Evolutionary conservation across 768 basidiomycete species (phyloP).

Genomic region (Leccinum subtestaceum): DNA sequence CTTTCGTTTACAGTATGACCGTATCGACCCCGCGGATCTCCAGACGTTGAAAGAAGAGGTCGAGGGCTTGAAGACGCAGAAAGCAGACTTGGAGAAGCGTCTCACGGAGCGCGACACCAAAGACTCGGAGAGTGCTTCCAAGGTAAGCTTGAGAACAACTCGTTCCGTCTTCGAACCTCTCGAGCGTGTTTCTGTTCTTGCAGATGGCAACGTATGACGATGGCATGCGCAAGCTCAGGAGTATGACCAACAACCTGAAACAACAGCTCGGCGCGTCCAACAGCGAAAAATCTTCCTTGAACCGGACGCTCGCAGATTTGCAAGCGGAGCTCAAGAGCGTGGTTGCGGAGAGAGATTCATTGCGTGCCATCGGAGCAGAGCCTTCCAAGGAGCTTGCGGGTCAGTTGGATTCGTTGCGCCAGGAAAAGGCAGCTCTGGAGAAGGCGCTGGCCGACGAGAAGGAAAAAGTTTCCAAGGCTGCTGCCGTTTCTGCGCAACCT

Average conservation of each 20-base stretch:
- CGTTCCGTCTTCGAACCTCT: not conserved
- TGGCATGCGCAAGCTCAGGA: conserved; percentile 37
- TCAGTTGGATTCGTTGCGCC: conserved; percentile 36
- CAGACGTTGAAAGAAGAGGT: conserved; percentile 77
- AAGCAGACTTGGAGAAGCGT: conserved; percentile 33
- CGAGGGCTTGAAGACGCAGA: conserved; percentile 46
- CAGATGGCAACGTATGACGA: conserved; percentile 46
- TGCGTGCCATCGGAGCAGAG: conserved; percentile 18
- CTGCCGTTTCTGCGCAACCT: not conserved
- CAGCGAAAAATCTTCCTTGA: conserved; percentile 29
- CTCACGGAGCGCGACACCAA: conserved; percentile 32
- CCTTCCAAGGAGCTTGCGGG: conserved; percentile 30
- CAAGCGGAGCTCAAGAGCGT: conserved; percentile 30
- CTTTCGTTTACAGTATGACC: conserved; percentile 60
- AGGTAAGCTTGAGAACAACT: conserved; percentile 24
- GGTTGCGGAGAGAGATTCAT: conserved; percentile 28
- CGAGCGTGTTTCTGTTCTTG: not conserved
- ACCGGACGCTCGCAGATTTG: conserved; percentile 25
- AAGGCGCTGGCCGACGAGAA: conserved; percentile 39
- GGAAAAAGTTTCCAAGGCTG: conserved; percentile 33
- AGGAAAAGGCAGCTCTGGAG: conserved; percentile 40
- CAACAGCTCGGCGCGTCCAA: conserved; percentile 26
- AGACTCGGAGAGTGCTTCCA: conserved; percentile 27
- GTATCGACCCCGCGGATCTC: conserved; percentile 83
- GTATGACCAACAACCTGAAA: conserved; percentile 24